Evolutionary conservation across 768 basidiomycete species (phyloP), one percentile per base, ranked within the genome.

Genomic region (Serendipita vermifera): DNA sequence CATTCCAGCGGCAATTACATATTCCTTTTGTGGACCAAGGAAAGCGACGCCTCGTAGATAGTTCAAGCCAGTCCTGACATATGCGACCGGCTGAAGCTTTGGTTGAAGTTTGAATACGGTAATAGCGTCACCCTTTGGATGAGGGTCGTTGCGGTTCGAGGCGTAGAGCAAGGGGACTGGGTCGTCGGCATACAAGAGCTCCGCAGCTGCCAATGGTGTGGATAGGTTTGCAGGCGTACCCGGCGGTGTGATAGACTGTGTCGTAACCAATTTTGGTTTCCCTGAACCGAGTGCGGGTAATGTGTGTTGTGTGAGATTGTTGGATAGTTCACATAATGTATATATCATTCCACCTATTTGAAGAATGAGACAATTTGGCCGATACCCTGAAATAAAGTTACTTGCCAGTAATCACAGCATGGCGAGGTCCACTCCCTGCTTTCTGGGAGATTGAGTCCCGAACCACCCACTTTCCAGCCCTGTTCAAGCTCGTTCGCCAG

Each of bases 101-200:
- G 35, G 35, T 36, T n/a, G 35, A 36, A 82, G 70, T 58, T 76
- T 70, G 26, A 61, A 53, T 32, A 88, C 76, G 3, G 84, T 74
- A 59, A 90, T 78, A 31, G 77, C 77, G 65, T 90, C 87, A 20
- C 87, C 85, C 41, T 75, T 78, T 0, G 78, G 71, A 22, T 78
- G 75, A 3, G 81, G 81, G 62, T 85, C 80, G 61, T 87, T 82
- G 29, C 87, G 75, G 66, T 88, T 90, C 2, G 86, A 83, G 7
- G 78, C 69, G 64, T 87, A 89, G 15, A 88, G 68, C 65, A 83
- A 82, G 2, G 78, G 73, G 35, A 9, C n/a, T 36, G 35, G 35
- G 35, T n/a, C 5, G 69, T 62, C 0, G 83, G 79, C 56, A 85
- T 70, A 55, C 35, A 85, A 71, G 59, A 87, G 75, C 62, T 87